Evolutionary conservation across 495 filamentous ascomycete species (phyloP), one percentile per base, ranked within the genome.

Genomic region (Talaromyces liani): DNA sequence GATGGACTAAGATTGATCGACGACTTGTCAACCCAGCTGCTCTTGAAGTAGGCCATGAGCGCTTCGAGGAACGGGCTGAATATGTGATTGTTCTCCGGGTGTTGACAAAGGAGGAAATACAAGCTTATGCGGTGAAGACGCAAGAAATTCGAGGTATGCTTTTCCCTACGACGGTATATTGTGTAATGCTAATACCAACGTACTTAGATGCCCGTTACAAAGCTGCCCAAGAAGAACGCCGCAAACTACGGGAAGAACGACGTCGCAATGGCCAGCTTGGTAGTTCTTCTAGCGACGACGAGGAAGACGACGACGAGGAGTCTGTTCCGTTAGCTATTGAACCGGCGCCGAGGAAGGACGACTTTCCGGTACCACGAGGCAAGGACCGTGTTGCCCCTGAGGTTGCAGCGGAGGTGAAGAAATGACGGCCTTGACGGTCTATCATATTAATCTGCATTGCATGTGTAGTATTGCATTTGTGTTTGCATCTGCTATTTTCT

Each of bases 1-100:
- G 90, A 53, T 96, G 91, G 91, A 96, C 91, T 45, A 96, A 93
- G 79, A 90, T 96, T 69, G 88, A 87, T 72, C 84, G 91, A 29
- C 83, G 87, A 60, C 80, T 93, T 60, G 91, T 96, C 67, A 96
- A 92, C 67, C 91, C 91, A 0, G 88, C 87, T 62, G 91, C 91
- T 0, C 77, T 96, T 59, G 85, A 88, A 63, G 80, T 85, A 14
- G 89, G 85, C 1, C 87, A 90, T 67, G 91, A 94, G 75, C 84
- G 91, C 25, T 96, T 85, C 67, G 91, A 93, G 68, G 87, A 92
- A 67, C 82, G 90, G 49, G 78, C 88, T 56, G 90, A 93, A 54
- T 91, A 89, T 71, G 90, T 96, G 41, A 93, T 96, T 73, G 91
- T 94, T 4, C 75, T 94, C 63, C 78, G 91, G 41, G 91, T 94